Evolutionary conservation across 306 rosid species (phyloP).

Genomic region (Trifolium subterraneum): DNA sequence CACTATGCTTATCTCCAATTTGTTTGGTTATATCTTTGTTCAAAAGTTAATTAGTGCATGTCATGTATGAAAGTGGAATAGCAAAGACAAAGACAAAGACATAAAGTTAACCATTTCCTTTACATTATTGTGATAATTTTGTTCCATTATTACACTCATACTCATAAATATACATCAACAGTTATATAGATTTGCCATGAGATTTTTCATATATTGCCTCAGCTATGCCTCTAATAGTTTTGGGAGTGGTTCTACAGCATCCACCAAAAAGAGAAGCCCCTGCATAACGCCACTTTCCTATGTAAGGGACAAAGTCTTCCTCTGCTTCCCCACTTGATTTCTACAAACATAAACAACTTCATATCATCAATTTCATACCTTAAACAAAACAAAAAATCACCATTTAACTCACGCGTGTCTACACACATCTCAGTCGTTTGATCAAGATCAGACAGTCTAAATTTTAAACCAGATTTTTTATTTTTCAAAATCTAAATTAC

Average conservation of each 20-base stretch:
- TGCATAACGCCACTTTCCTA: slow-evolving; percentile 76
- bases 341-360: slow-evolving; percentile 44
- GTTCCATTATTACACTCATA: slow-evolving; percentile 8
- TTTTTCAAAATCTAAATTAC: too few species aligned
- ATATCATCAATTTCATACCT: too few species aligned
- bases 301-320: slow-evolving; percentile 75
- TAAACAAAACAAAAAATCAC: too few species aligned
- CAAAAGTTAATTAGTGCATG: slow-evolving; percentile 11
- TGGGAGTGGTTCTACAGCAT: slow-evolving; percentile 91
- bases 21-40: slow-evolving; percentile 7
- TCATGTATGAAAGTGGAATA: neutral
- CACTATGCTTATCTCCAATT: neutral
- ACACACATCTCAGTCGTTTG: too few species aligned
- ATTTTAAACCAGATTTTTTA: too few species aligned
- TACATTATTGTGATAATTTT: slow-evolving; percentile 20
- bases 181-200: slow-evolving; percentile 21
- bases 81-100: neutral
- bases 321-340: slow-evolving; percentile 55
- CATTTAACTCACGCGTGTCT: too few species aligned
- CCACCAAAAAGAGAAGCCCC: slow-evolving; percentile 94
- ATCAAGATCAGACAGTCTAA: too few species aligned
- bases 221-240: slow-evolving; percentile 72
- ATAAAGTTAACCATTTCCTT: slow-evolving; percentile 20
- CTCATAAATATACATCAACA: slow-evolving; percentile 7
- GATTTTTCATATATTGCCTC: slow-evolving; percentile 52